A percentile compares a stretch with the other conserved stretches of the same genome.
Conservation (phyloP, 345 rosid genomes). For the Psidium guajava region DNA sequence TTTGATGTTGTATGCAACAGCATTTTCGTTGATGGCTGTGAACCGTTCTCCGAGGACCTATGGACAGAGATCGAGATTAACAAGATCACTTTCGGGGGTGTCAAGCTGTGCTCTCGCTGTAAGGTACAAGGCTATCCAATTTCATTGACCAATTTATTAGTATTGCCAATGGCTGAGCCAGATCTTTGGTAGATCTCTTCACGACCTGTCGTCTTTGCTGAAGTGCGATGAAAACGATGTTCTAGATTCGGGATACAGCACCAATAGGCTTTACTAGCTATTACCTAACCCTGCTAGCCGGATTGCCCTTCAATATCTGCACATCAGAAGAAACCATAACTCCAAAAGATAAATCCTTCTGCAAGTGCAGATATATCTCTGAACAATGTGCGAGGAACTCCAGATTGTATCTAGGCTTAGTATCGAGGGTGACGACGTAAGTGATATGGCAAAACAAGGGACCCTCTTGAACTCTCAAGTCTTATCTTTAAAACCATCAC, state of each 20-base stretch:
- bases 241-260: background rate
- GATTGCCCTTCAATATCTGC: background rate
- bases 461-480: background rate
- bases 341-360: background rate
- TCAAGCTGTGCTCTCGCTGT: conserved; percentile 72
- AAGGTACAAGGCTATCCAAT: conserved; percentile 35
- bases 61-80: conserved; percentile 62
- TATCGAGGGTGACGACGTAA: background rate
- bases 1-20: conserved; percentile 21
- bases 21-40: conserved; percentile 72
- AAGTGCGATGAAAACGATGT: background rate
- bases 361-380: background rate
- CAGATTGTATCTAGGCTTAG: background rate
- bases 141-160: background rate
- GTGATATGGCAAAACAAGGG: background rate
- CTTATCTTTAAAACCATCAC: background rate
- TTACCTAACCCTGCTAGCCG: background rate
- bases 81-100: conserved; percentile 46
- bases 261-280: background rate
- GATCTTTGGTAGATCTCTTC: background rate
- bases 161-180: background rate
- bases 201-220: background rate
- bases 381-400: background rate
- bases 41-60: conserved; percentile 77
- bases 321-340: background rate